Conservation (phyloP, 1,139 yeast genomes). For the Lodderomyces jiufengensis region DNA sequence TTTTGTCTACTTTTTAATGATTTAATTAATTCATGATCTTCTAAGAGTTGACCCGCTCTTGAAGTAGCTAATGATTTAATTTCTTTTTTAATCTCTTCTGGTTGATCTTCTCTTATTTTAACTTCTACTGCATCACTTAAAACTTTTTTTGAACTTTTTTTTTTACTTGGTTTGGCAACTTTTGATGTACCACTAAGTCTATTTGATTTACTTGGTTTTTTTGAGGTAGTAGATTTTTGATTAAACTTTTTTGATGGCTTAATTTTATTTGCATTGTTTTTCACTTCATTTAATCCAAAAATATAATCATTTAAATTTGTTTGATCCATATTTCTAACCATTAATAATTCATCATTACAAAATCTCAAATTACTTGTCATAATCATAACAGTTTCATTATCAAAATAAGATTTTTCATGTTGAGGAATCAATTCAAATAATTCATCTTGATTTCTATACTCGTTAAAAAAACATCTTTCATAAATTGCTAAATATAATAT, state of each 20-base stretch:
- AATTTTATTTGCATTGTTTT: background rate
- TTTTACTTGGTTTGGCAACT: too few species aligned
- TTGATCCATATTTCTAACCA: constrained; percentile 16
- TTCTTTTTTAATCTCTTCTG: too few species aligned
- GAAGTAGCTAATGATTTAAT: too few species aligned
- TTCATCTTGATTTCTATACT: constrained; percentile 10
- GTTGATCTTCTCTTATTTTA: too few species aligned
- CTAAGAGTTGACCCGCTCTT: too few species aligned
- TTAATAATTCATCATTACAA: constrained; percentile 13
- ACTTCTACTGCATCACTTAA: too few species aligned
- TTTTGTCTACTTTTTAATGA: too few species aligned
- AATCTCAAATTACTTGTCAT: constrained; percentile 17
- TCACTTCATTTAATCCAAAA: constrained; percentile 11
- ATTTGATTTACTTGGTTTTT: too few species aligned
- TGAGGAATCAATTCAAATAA: constrained; percentile 7
- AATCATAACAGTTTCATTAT: constrained; percentile 9
- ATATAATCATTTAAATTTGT: constrained; percentile 12
- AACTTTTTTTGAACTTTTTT: too few species aligned
- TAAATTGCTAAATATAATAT: constrained; percentile 27
- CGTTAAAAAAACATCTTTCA: constrained; percentile 23
- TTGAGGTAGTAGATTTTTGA: background rate
- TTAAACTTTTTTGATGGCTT: background rate
- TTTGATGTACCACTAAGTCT: too few species aligned
- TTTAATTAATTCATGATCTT: too few species aligned
- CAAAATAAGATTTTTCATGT: constrained; percentile 11